These are phyloP conservation scores for Ziziphus jujuba DNA, from an alignment of 306 rosid genomes.

Conservation along the genomic window DNA sequence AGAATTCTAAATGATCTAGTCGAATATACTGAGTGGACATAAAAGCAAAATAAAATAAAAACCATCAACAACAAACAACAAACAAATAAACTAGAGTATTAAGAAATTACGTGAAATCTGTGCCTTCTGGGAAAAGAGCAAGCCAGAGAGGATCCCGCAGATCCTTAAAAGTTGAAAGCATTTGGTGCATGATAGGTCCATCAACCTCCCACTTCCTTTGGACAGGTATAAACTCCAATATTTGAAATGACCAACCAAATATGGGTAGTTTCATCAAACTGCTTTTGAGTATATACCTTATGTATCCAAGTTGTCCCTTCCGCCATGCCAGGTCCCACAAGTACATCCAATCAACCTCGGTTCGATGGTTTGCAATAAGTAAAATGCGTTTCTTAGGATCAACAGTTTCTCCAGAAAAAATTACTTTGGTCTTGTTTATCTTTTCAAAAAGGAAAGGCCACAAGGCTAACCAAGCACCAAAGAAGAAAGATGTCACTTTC, in stretches of 20 bases:
- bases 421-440: conserved; percentile 69
- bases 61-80: background rate
- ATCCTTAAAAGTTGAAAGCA: conserved; percentile 76
- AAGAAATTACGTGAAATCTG: conserved; percentile 68
- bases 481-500: conserved; percentile 61
- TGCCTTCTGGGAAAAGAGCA: conserved; percentile 91
- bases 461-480: conserved; percentile 78
- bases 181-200: conserved; percentile 45
- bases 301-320: conserved; percentile 64
- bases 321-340: conserved; percentile 83
- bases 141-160: conserved; percentile 76
- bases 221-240: conserved; percentile 78
- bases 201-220: conserved; percentile 82
- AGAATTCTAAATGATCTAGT: background rate
- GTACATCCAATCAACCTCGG: conserved; percentile 93
- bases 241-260: conserved; percentile 83
- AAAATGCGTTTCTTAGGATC: conserved; percentile 53
- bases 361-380: conserved; percentile 77
- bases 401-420: conserved; percentile 64
- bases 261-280: conserved; percentile 78
- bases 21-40: background rate
- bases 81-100: conserved; percentile 1
- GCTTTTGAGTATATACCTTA: conserved; percentile 73
- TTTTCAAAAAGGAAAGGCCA: conserved; percentile 87
- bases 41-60: background rate